Evolutionary conservation across 2,329 filamentous ascomycete genomes (phyloP), one percentile per base, ranked within the genome.

Genomic region (Aspergillus ochraceus): DNA sequence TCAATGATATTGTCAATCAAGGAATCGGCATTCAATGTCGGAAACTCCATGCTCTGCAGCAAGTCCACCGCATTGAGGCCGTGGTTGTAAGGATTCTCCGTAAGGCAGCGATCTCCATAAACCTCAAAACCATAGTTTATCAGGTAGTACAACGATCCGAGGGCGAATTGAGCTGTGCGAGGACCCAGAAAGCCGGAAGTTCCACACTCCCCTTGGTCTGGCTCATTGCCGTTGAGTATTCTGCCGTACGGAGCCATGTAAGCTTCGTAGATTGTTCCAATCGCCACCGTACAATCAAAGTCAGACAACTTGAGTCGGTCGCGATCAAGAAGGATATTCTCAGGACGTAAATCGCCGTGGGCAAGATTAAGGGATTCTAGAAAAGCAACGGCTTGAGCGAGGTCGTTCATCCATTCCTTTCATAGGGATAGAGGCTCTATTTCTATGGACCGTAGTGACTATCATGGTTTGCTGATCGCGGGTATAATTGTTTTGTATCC

Each of bases 101-200:
- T 56, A 51, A 73, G 64, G 55, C 58, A 62, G 50, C 50, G 64
- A 63, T 74, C 67, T 24, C 58, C 64, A 58, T 74, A 72, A 51
- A 72, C 66, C 45, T 72, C 64, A 63, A 68, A 70, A 6, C 70
- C 67, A 45, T 74, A 73, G 62, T 72, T 74, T 12, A 72, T 73
- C 0, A 68, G 47, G 30, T 73, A 74, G 52, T 66, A 74, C 9
- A 74, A 58, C 3, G 69, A 74, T 49, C 70, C 70, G 2, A 74
- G 64, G 9, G 71, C 68, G n/a, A 74, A 74, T 47, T 72, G 67
- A 45, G 74, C 70, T 50, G 70, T 74, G 54, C 70, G 64, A 63
- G 71, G 62, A 12, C 69, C 64, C 19, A 73, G 47, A 10, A 68
- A 63, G n/a, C 70, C 65, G 2, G 50, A 54, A 55, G 59, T 64